Conservation (phyloP, 768 basidiomycete species). For the Cystobasidium tubakii region DNA sequence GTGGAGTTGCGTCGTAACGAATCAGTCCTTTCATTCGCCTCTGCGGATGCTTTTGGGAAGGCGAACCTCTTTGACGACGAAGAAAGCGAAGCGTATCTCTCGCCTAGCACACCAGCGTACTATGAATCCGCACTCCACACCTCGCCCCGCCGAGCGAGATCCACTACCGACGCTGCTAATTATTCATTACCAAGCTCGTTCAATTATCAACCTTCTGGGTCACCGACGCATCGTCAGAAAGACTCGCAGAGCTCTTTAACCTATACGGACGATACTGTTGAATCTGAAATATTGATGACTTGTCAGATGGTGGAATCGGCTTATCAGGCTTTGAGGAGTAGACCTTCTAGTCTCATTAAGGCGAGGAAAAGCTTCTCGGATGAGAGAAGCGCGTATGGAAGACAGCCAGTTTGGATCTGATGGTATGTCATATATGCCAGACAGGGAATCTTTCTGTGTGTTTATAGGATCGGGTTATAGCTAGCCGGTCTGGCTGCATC, state of each 20-base stretch:
- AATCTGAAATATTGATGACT: constrained; percentile 8
- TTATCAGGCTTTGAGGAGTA: background rate
- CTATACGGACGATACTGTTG: background rate
- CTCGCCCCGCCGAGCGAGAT: background rate
- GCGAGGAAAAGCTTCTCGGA: background rate
- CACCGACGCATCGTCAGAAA: background rate
- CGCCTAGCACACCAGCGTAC: background rate
- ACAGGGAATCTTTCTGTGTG: no score
- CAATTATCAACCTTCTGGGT: background rate
- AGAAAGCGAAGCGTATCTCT: background rate
- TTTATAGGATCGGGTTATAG: background rate
- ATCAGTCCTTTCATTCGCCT: constrained; percentile 13
- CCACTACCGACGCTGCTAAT: background rate
- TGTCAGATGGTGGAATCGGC: constrained; percentile 5
- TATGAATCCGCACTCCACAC: background rate
- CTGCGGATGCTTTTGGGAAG: constrained; percentile 15
- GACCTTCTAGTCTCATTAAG: background rate
- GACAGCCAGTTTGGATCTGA: background rate
- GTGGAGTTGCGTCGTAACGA: background rate
- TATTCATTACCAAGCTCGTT: constrained; percentile 8
- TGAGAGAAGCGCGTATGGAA: background rate
- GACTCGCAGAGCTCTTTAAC: background rate
- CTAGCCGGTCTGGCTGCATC: no score
- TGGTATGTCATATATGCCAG: no score
- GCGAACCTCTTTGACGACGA: background rate